A percentile compares a stretch with the other conserved stretches of the same genome.
phyloP scores from a whole-genome alignment of 1,139 yeast genomes.

The Yamadazyma trypodendri region DNA sequence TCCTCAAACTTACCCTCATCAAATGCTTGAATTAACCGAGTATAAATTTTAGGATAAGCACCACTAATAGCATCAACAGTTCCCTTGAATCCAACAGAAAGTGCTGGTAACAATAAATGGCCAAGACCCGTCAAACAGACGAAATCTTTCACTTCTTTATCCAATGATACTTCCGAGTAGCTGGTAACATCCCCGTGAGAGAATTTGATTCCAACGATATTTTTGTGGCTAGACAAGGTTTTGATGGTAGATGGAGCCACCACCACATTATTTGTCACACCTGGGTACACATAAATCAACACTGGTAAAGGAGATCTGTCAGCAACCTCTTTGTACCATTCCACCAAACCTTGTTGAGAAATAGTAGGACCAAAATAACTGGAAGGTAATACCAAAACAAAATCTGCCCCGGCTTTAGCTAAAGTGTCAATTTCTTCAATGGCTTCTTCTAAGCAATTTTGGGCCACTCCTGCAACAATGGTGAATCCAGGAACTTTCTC shows the following conservation, averaged over 20 bases:
- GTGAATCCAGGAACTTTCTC: slow-evolving; percentile 35
- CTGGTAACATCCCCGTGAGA: slow-evolving; percentile 35
- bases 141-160: slow-evolving; percentile 28
- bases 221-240: slow-evolving; percentile 35
- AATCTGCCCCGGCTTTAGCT: slow-evolving; percentile 43
- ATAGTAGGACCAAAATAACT: slow-evolving; percentile 44
- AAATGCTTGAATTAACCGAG: slow-evolving; percentile 18
- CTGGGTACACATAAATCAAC: slow-evolving; percentile 51
- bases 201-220: slow-evolving; percentile 49
- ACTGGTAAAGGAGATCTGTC: slow-evolving; percentile 44
- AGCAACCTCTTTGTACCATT: slow-evolving; percentile 45
- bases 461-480: slow-evolving; percentile 48
- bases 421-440: slow-evolving; percentile 34
- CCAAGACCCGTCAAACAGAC: slow-evolving; percentile 25
- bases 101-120: slow-evolving; percentile 24
- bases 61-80: slow-evolving; percentile 32
- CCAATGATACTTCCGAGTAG: slow-evolving; percentile 34
- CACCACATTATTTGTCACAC: slow-evolving; percentile 39
- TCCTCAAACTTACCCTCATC: slow-evolving; percentile 17
- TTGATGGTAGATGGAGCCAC: slow-evolving; percentile 29
- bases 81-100: slow-evolving; percentile 22
- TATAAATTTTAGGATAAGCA: slow-evolving; percentile 45
- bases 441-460: slow-evolving; percentile 39
- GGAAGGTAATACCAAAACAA: slow-evolving; percentile 45
- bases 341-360: slow-evolving; percentile 41